Evolutionary conservation across 2,329 filamentous ascomycete species (phyloP).

Genomic region (Trichoderma atroviride): DNA sequence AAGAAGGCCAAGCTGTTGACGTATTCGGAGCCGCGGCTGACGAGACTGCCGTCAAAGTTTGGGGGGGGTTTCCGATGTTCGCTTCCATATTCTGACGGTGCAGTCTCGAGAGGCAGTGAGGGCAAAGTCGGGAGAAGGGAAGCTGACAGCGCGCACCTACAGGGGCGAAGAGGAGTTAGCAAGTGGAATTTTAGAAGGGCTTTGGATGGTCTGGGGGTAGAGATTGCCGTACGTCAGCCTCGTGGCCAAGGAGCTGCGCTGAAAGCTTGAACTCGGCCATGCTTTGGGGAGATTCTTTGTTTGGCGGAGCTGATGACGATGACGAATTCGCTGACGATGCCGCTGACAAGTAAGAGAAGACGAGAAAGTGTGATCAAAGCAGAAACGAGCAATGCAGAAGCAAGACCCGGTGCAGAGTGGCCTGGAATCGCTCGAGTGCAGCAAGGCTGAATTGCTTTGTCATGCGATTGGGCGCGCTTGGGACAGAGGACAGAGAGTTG

Average conservation of each 20-base stretch:
- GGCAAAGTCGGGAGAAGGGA: constrained; percentile 70
- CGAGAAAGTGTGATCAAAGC: neutral
- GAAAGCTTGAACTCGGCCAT: constrained; percentile 93
- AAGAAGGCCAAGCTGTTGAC: constrained; percentile 84
- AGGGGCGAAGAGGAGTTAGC: constrained; percentile 27
- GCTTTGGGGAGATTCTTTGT: constrained; percentile 19
- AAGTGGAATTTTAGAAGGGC: neutral
- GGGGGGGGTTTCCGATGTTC: constrained; percentile 68
- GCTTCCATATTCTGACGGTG: constrained; percentile 85
- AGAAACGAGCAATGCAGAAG: constrained; percentile 27
- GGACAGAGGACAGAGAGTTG: neutral
- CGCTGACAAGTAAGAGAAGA: neutral
- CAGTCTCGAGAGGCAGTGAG: constrained; percentile 90
- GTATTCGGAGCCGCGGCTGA: constrained; percentile 79
- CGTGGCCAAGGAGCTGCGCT: constrained; percentile 83
- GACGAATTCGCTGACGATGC: constrained; percentile 18
- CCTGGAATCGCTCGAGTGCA: neutral
- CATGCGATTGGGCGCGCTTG: constrained; percentile 13
- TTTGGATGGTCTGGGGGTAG: neutral
- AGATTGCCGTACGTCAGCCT: constrained; percentile 76
- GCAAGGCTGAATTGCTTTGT: constrained; percentile 19
- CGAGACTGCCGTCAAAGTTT: constrained; percentile 74
- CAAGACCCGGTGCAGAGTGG: neutral
- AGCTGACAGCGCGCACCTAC: constrained; percentile 85
- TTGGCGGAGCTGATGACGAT: neutral